phyloP scores from a whole-genome alignment of 805 yeast genomes.

The Ogataea pilisensis region DNA sequence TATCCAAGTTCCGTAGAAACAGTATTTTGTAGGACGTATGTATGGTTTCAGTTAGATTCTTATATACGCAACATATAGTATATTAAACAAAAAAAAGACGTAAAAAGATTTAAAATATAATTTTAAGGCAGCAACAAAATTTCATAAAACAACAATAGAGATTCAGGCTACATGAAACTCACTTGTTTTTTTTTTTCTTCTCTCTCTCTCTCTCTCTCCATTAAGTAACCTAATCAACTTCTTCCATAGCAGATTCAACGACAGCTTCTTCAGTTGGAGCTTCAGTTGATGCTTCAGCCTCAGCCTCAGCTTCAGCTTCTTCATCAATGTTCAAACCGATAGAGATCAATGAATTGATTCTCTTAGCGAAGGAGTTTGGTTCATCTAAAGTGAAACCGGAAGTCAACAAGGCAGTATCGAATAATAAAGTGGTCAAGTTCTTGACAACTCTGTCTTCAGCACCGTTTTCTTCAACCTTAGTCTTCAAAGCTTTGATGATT shows the following conservation, averaged over 20 bases:
- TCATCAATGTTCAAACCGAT: constrained; percentile 98
- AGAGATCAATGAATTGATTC: constrained; percentile 97
- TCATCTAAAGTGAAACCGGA: constrained; percentile 99
- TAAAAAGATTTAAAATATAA: too few species aligned
- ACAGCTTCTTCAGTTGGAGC: constrained; percentile 60
- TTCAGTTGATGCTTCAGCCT: constrained; percentile 38
- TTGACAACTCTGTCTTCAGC: constrained; percentile 97
- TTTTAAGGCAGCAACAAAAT: not conserved
- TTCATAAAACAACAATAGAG: not conserved
- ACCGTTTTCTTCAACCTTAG: constrained; percentile 96
- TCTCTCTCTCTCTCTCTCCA: too few species aligned
- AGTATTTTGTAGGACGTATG: too few species aligned
- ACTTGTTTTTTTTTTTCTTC: too few species aligned
- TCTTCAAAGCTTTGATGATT: constrained; percentile 91
- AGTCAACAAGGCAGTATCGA: constrained; percentile 96
- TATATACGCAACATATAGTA: too few species aligned
- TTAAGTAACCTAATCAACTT: constrained; percentile 73
- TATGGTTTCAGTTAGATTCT: too few species aligned
- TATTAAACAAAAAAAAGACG: not conserved
- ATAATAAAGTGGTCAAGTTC: constrained; percentile 93
- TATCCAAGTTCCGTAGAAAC: too few species aligned
- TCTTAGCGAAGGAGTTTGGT: constrained; percentile 94
- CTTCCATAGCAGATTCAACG: constrained; percentile 97
- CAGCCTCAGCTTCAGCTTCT: constrained; percentile 44
- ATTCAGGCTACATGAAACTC: not conserved